Percentiles rank a stretch among this genome's conserved stretches.
phyloP scores from a whole-genome alignment of 2,329 filamentous ascomycete genomes.

The Penicillium brasilianum region DNA sequence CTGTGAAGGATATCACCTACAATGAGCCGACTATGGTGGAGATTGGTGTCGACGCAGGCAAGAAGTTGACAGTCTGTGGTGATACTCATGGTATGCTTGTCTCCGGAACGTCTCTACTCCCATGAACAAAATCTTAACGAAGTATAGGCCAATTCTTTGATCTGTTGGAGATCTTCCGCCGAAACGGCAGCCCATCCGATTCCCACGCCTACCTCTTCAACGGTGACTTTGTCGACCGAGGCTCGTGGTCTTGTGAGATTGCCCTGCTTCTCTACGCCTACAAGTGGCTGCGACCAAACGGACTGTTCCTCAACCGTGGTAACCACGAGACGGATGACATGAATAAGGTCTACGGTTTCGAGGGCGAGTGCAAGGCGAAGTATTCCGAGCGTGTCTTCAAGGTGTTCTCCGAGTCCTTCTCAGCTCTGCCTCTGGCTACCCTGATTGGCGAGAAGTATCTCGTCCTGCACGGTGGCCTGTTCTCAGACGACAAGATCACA shows the following conservation, averaged over 20 bases:
- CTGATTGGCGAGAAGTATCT: constrained; percentile 90
- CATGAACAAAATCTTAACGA: constrained; percentile 8
- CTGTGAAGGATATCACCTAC: constrained; percentile 86
- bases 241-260: constrained; percentile 98
- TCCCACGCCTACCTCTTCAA: constrained; percentile 97
- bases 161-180: constrained; percentile 90
- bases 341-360: constrained; percentile 98
- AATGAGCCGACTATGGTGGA: constrained; percentile 98
- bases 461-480: constrained; percentile 90
- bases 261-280: constrained; percentile 91
- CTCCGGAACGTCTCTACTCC: background rate
- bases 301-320: constrained; percentile 94
- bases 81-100: constrained; percentile 80
- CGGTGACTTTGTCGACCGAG: constrained; percentile 96
- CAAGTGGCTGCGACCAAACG: constrained; percentile 88
- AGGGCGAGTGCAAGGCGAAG: constrained; percentile 97
- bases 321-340: constrained; percentile 99
- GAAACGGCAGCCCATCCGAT: constrained; percentile 83
- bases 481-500: constrained; percentile 89
- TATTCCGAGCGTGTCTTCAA: constrained; percentile 97
- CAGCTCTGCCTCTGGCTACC: constrained; percentile 87
- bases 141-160: constrained; percentile 91
- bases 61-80: constrained; percentile 89
- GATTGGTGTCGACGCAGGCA: constrained; percentile 76
- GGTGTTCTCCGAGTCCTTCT: constrained; percentile 97